A percentile compares a stretch with the other conserved stretches of the same genome.
These are phyloP conservation scores for Senna tora DNA, from an alignment of 306 rosid species.

Conservation along the genomic window DNA sequence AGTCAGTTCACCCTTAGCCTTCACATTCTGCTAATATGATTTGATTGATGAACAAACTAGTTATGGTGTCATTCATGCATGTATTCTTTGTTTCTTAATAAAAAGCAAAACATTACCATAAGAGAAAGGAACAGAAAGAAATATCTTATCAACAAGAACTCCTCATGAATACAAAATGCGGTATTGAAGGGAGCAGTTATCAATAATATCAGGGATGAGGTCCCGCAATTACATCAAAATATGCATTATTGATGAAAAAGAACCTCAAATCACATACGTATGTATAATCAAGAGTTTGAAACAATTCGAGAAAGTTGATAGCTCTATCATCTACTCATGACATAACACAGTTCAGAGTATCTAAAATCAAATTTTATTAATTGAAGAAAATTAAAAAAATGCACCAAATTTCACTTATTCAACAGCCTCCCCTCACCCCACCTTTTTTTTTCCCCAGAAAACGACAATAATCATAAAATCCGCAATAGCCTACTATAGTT, in stretches of 20 bases:
- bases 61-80: slow-evolving; percentile 7
- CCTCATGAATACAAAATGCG: background rate
- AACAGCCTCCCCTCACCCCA: background rate
- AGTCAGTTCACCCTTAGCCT: slow-evolving; percentile 32
- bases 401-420: background rate
- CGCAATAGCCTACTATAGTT: background rate
- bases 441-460: background rate
- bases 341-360: background rate
- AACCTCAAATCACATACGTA: slow-evolving; percentile 27
- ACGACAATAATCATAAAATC: background rate
- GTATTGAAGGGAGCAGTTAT: slow-evolving; percentile 8
- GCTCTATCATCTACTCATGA: slow-evolving; percentile 31
- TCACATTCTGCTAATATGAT: slow-evolving; percentile 40
- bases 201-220: slow-evolving; percentile 31
- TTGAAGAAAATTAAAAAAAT: background rate
- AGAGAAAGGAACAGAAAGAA: slow-evolving; percentile 7
- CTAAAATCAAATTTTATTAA: background rate
- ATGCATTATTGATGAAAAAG: slow-evolving; percentile 18
- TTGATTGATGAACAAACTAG: slow-evolving; percentile 36
- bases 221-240: slow-evolving; percentile 27
- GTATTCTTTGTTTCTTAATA: background rate
- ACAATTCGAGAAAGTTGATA: slow-evolving; percentile 32
- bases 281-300: background rate
- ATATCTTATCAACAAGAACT: slow-evolving; percentile 32
- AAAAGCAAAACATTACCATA: background rate